Conservation (phyloP, 148 eudicot species). For the Limonium bicolor region DNA sequence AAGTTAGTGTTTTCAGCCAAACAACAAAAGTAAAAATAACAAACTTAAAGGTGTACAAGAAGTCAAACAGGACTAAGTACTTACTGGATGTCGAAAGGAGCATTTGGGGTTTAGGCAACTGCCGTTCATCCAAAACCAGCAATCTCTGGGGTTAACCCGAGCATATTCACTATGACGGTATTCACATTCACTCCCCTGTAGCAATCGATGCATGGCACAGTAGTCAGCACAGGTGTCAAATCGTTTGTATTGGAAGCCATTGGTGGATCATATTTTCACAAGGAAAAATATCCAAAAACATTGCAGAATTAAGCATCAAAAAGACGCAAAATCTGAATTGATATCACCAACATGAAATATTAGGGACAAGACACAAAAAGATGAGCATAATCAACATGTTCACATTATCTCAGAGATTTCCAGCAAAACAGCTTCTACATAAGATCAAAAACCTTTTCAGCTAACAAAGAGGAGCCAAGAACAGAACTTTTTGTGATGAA, state of each 20-base stretch:
- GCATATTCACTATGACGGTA: slow-evolving; percentile 95
- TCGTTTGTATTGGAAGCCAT: too few relatives aligned
- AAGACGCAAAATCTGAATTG: too few relatives aligned
- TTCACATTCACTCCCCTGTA: slow-evolving; percentile 91
- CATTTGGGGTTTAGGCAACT: slow-evolving; percentile 84
- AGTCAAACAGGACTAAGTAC: slow-evolving; percentile 10
- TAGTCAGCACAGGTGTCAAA: neutral
- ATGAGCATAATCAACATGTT: too few relatives aligned
- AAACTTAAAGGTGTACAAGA: neutral
- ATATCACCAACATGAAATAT: too few relatives aligned
- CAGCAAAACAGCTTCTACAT: too few relatives aligned
- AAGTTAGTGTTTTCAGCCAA: neutral
- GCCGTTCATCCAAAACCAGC: slow-evolving; percentile 79
- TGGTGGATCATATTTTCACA: too few relatives aligned
- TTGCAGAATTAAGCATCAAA: too few relatives aligned
- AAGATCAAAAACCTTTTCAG: too few relatives aligned
- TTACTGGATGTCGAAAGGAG: slow-evolving; percentile 78
- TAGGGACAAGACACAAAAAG: too few relatives aligned
- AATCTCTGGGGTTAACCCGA: slow-evolving; percentile 79
- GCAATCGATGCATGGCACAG: neutral
- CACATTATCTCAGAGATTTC: too few relatives aligned
- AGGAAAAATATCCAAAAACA: neutral
- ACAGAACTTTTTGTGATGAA: too few relatives aligned
- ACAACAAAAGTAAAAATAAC: neutral
- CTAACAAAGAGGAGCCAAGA: too few relatives aligned